These are phyloP conservation scores for Saturnispora besseyi DNA, from an alignment of 805 yeast species.

Conservation along the genomic window DNA sequence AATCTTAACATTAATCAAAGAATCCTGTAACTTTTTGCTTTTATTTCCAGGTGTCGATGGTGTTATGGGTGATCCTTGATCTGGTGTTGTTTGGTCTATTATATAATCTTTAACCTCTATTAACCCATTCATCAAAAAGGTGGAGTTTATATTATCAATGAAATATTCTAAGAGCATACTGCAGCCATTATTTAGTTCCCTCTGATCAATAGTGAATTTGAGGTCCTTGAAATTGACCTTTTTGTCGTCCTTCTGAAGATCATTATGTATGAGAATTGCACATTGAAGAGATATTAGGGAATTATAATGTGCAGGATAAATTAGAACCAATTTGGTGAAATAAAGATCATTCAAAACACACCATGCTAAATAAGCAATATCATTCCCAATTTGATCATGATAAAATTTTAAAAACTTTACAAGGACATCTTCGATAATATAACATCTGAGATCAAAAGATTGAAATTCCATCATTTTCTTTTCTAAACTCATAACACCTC, in stretches of 20 bases:
- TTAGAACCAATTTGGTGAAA: constrained; percentile 58
- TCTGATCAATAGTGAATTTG: constrained; percentile 8
- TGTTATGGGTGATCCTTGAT: background rate
- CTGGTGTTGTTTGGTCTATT: constrained; percentile 6
- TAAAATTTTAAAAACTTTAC: constrained; percentile 50
- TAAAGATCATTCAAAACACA: constrained; percentile 64
- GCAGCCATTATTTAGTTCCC: constrained; percentile 13
- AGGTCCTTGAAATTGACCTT: constrained; percentile 5
- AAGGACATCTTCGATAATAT: constrained; percentile 56
- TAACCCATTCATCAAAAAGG: constrained; percentile 20
- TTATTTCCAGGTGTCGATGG: constrained; percentile 6
- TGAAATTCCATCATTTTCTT: constrained; percentile 66
- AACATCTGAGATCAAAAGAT: constrained; percentile 70
- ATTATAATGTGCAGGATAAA: constrained; percentile 65
- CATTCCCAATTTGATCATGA: constrained; percentile 10
- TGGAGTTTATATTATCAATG: constrained; percentile 22
- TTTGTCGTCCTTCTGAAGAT: constrained; percentile 12
- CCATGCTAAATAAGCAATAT: constrained; percentile 58
- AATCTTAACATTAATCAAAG: constrained; percentile 25
- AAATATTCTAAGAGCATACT: constrained; percentile 26
- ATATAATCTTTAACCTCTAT: constrained; percentile 14
- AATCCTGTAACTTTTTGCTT: constrained; percentile 20
- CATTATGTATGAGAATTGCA: constrained; percentile 30
- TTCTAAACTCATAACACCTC: constrained; percentile 51
- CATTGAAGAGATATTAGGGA: constrained; percentile 62